Percentiles rank a stretch among this genome's conserved stretches.
Conservation (phyloP, 306 rosid species). For the barrel medic (Medicago truncatula) region DNA sequence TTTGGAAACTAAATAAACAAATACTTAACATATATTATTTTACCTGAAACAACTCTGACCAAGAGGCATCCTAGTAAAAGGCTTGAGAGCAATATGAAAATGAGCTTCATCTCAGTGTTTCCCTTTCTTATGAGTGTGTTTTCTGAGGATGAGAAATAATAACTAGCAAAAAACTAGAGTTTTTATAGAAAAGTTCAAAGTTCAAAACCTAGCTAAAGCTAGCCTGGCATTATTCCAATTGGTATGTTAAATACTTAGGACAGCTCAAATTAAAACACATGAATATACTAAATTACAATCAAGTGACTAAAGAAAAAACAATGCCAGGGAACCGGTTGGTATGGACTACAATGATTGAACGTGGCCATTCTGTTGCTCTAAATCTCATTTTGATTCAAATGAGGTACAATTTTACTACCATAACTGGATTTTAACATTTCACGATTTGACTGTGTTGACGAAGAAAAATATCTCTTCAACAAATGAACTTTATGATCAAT, state of each 20-base stretch:
- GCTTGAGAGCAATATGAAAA: constrained; percentile 36
- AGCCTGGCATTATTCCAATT: constrained; percentile 52
- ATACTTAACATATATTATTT: background rate
- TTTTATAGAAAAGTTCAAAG: constrained; percentile 61
- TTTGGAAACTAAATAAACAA: constrained; percentile 13
- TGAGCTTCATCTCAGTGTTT: constrained; percentile 40
- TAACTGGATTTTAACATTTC: too few species aligned
- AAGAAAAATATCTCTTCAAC: too few species aligned
- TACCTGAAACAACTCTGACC: constrained; percentile 48
- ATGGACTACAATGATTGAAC: constrained; percentile 90
- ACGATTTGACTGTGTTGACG: too few species aligned
- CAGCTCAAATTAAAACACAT: constrained; percentile 43
- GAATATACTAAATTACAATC: background rate
- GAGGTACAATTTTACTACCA: too few species aligned
- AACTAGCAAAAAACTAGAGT: constrained; percentile 38
- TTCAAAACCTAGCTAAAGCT: constrained; percentile 64
- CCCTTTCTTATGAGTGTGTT: constrained; percentile 28
- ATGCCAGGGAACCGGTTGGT: background rate
- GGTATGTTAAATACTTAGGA: constrained; percentile 48
- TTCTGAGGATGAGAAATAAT: constrained; percentile 53
- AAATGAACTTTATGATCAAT: too few species aligned
- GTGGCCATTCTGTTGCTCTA: constrained; percentile 91
- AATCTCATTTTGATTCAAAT: constrained; percentile 56
- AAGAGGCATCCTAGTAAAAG: constrained; percentile 55
- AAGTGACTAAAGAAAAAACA: background rate